Conservation (phyloP, 2,329 filamentous ascomycete species). For the Diaporthe ampelina region DNA sequence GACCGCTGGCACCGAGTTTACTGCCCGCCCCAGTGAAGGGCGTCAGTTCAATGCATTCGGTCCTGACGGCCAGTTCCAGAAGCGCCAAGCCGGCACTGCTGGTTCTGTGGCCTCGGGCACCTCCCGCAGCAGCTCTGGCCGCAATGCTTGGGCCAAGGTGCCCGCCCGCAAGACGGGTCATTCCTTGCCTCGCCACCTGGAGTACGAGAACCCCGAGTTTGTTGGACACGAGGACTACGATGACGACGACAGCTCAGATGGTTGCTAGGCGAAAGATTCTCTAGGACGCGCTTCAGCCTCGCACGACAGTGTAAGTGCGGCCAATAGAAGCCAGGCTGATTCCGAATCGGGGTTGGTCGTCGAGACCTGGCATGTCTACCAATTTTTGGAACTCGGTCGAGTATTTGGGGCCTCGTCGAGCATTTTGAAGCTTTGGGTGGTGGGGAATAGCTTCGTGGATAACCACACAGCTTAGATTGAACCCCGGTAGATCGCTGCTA, state of each 20-base stretch:
- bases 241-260: slow-evolving; percentile 38
- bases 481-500: not conserved
- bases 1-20: not conserved
- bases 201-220: slow-evolving; percentile 30
- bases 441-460: not conserved
- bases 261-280: not conserved
- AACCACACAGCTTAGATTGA: slow-evolving; percentile 12
- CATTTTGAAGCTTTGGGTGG: not conserved
- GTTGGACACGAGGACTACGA: not conserved
- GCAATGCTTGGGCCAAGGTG: slow-evolving; percentile 44
- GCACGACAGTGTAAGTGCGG: not conserved
- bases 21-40: not conserved
- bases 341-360: not conserved
- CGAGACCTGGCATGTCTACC: not conserved
- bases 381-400: not conserved
- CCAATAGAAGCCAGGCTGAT: not conserved
- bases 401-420: not conserved
- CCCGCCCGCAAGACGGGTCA: slow-evolving; percentile 32
- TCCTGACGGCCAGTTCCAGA: slow-evolving; percentile 43
- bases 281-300: not conserved
- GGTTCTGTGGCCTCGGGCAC: slow-evolving; percentile 31
- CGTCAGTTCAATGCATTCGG: slow-evolving; percentile 45
- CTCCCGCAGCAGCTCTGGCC: slow-evolving; percentile 5
- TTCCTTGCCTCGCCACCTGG: slow-evolving; percentile 31
- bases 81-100: slow-evolving; percentile 24